Evolutionary conservation across 805 yeast species (phyloP).

Genomic region (Yarrowia bubula): DNA sequence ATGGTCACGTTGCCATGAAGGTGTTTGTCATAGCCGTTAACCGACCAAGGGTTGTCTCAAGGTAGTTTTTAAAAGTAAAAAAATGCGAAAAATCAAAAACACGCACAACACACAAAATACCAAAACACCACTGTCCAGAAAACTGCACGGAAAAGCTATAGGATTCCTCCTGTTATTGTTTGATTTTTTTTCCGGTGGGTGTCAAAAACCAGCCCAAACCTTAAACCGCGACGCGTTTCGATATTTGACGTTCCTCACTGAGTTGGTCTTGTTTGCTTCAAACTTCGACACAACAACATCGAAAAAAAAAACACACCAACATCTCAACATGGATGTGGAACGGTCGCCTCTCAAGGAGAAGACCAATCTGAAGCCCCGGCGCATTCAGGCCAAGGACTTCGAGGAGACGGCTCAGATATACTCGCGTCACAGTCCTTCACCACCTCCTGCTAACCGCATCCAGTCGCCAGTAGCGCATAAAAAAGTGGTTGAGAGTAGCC

Average conservation of each 20-base stretch:
- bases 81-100: no score
- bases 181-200: not conserved
- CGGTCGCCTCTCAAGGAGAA: constrained; percentile 24
- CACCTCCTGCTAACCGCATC: not conserved
- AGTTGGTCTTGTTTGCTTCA: not conserved
- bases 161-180: no score
- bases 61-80: no score
- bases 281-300: constrained; percentile 10
- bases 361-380: constrained; percentile 21
- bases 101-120: no score
- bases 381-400: constrained; percentile 23
- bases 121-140: no score
- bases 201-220: constrained; percentile 16
- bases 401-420: constrained; percentile 13
- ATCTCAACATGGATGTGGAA: constrained; percentile 10
- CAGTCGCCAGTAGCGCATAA: not conserved
- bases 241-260: constrained; percentile 8
- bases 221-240: constrained; percentile 18
- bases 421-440: constrained; percentile 18
- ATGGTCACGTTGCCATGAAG: no score
- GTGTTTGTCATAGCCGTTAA: no score
- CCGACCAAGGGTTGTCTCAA: no score
- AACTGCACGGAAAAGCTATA: no score
- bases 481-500: constrained; percentile 9
- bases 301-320: not conserved